Conservation (phyloP, 2,329 filamentous ascomycete genomes). For the Clonostachys byssicola region DNA sequence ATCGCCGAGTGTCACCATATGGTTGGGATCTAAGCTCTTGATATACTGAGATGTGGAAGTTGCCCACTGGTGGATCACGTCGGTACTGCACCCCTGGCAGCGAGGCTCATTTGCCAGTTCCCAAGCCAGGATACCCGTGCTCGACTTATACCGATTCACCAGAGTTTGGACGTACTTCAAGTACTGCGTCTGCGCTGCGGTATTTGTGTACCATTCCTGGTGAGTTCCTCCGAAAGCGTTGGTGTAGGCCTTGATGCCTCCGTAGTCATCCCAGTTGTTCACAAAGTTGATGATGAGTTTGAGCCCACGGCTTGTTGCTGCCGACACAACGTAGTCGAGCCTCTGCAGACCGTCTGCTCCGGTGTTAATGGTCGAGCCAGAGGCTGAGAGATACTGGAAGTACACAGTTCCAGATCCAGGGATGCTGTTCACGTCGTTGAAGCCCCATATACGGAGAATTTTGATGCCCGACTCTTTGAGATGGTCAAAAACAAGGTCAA, state of each 20-base stretch:
- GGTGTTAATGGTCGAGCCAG: slow-evolving; percentile 56
- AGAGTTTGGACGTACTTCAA: slow-evolving; percentile 37
- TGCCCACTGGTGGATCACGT: slow-evolving; percentile 57
- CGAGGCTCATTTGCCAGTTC: slow-evolving; percentile 53
- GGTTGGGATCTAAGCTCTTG: slow-evolving; percentile 54
- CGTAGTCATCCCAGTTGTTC: slow-evolving; percentile 68
- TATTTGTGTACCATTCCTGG: slow-evolving; percentile 48
- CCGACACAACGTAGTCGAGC: slow-evolving; percentile 58
- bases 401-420: slow-evolving; percentile 33
- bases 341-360: slow-evolving; percentile 54
- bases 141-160: slow-evolving; percentile 38
- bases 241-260: slow-evolving; percentile 57
- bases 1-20: slow-evolving; percentile 61
- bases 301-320: slow-evolving; percentile 53
- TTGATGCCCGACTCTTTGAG: slow-evolving; percentile 45
- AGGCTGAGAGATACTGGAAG: slow-evolving; percentile 48
- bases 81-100: slow-evolving; percentile 54
- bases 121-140: slow-evolving; percentile 45
- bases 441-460: slow-evolving; percentile 58
- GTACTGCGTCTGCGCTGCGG: slow-evolving; percentile 45
- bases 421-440: slow-evolving; percentile 50
- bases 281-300: slow-evolving; percentile 63
- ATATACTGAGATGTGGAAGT: slow-evolving; percentile 52
- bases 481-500: slow-evolving; percentile 43
- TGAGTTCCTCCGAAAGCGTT: slow-evolving; percentile 47